A percentile compares a stretch with the other conserved stretches of the same genome.
Evolutionary conservation across 768 basidiomycete species (phyloP).

Genomic region (Trametopsis cervina): DNA sequence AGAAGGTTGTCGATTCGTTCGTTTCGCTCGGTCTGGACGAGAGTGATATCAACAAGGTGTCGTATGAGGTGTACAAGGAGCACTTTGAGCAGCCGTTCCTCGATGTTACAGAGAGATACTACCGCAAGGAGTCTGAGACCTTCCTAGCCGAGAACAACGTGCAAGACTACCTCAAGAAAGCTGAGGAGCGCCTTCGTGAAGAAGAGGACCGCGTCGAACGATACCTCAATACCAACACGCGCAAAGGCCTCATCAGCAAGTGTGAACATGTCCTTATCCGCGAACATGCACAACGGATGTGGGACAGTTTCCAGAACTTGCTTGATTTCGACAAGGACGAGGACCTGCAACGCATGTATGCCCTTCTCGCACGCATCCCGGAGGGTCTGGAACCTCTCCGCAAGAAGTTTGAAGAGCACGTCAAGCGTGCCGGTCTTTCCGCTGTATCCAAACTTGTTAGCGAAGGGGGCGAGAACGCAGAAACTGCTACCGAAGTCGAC

Average conservation of each 20-base stretch:
- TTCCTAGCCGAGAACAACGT: constrained; percentile 87
- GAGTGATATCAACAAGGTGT: constrained; percentile 84
- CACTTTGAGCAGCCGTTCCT: constrained; percentile 90
- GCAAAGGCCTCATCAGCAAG: constrained; percentile 69
- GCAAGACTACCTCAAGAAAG: constrained; percentile 92
- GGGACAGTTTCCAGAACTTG: constrained; percentile 86
- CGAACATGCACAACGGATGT: constrained; percentile 78
- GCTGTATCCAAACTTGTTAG: constrained; percentile 69
- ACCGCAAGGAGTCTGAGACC: constrained; percentile 84
- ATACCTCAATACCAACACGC: constrained; percentile 85
- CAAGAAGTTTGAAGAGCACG: constrained; percentile 91
- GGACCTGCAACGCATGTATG: constrained; percentile 93
- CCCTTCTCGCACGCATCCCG: constrained; percentile 82
- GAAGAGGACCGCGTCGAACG: constrained; percentile 94
- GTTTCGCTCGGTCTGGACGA: constrained; percentile 94
- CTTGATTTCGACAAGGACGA: constrained; percentile 93
- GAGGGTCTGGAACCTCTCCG: constrained; percentile 88
- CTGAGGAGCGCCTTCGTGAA: constrained; percentile 86
- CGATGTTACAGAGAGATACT: constrained; percentile 82
- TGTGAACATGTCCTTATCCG: constrained; percentile 93
- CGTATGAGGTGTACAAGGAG: constrained; percentile 88
- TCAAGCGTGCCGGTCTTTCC: constrained; percentile 81
- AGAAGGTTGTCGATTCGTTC: constrained; percentile 92
- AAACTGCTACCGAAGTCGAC: constrained; percentile 32
- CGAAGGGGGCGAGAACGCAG: constrained; percentile 36